phyloP scores from a whole-genome alignment of 257 asterid genomes.

The Petrea volubilis region DNA sequence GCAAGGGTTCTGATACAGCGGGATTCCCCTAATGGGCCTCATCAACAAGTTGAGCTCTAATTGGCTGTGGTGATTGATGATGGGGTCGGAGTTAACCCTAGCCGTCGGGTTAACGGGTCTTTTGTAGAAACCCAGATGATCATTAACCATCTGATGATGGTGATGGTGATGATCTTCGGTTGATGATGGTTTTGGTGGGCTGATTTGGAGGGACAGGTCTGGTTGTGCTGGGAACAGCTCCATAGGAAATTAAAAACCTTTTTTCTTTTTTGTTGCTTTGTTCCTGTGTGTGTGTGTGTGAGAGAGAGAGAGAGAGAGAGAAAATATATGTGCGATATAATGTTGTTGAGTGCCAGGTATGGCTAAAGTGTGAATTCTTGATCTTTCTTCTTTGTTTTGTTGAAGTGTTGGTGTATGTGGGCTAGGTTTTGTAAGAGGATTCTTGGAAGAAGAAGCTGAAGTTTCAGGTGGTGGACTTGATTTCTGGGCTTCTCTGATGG shows the following conservation, averaged over 20 bases:
- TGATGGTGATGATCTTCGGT: slow-evolving; percentile 28
- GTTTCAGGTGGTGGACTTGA: slow-evolving; percentile 17
- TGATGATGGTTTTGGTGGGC: slow-evolving; percentile 63
- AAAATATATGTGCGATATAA: no score
- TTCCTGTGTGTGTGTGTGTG: background rate
- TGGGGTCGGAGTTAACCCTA: slow-evolving; percentile 33
- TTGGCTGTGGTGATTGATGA: slow-evolving; percentile 22
- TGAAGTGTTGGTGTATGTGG: background rate
- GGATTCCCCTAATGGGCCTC: slow-evolving; percentile 79
- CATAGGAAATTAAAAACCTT: background rate
- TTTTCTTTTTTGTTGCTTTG: background rate
- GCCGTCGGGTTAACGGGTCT: slow-evolving; percentile 30
- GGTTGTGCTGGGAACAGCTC: slow-evolving; percentile 33
- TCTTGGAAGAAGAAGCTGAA: background rate
- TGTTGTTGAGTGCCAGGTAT: no score
- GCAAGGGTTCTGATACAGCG: slow-evolving; percentile 66
- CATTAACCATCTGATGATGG: slow-evolving; percentile 53
- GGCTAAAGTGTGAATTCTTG: background rate
- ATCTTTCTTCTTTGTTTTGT: background rate
- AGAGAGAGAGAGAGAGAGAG: no score
- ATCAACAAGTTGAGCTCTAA: slow-evolving; percentile 41
- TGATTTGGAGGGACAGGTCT: slow-evolving; percentile 91
- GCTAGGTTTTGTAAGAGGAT: background rate
- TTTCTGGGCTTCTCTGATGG: slow-evolving; percentile 32
- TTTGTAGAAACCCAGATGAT: slow-evolving; percentile 55